phyloP scores from a whole-genome alignment of 257 asterid genomes.

The Paulownia fortunei region DNA sequence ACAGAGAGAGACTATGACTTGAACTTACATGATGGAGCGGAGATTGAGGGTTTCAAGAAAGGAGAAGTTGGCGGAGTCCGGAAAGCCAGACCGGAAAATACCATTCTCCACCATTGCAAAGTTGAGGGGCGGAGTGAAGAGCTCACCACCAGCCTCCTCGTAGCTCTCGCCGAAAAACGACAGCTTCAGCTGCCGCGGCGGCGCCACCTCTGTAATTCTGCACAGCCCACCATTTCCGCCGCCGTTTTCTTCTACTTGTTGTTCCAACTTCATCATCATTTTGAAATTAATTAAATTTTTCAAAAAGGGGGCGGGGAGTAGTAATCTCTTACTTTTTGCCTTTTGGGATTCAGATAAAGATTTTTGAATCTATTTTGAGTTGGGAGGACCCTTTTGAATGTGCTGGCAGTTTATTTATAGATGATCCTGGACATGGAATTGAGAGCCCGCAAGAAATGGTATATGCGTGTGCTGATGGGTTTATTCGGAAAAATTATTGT shows the following conservation, averaged over 20 bases:
- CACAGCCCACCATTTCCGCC: slow-evolving; percentile 42
- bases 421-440: background rate
- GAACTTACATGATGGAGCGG: slow-evolving; percentile 68
- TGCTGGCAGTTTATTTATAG: slow-evolving; percentile 26
- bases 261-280: slow-evolving; percentile 35
- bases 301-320: background rate
- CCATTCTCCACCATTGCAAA: slow-evolving; percentile 80
- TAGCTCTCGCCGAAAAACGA: slow-evolving; percentile 38
- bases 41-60: slow-evolving; percentile 73
- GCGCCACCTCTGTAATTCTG: slow-evolving; percentile 46
- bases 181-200: slow-evolving; percentile 39
- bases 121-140: slow-evolving; percentile 77
- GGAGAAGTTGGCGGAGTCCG: slow-evolving; percentile 67
- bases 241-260: slow-evolving; percentile 20
- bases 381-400: slow-evolving; percentile 2
- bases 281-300: background rate
- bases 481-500: background rate
- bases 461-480: slow-evolving; percentile 24
- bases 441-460: slow-evolving; percentile 26
- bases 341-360: slow-evolving; percentile 10
- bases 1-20: slow-evolving; percentile 10
- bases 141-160: slow-evolving; percentile 47
- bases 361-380: background rate
- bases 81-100: slow-evolving; percentile 80
- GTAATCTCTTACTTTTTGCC: background rate